These are phyloP conservation scores for Pseudonectria buxi DNA, from an alignment of 2,329 filamentous ascomycete genomes.

Conservation along the genomic window DNA sequence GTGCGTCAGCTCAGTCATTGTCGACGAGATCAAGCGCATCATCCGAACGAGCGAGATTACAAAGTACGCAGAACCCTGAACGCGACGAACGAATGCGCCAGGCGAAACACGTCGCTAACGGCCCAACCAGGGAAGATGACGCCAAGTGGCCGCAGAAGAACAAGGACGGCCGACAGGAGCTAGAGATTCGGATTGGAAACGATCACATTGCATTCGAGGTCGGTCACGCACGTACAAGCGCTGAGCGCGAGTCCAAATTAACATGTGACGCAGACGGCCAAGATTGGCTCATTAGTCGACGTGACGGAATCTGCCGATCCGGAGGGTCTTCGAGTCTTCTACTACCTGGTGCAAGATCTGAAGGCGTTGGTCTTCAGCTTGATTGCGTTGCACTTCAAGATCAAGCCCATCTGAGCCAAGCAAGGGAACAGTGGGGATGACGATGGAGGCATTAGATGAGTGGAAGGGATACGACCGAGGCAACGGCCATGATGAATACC, in stretches of 20 bases:
- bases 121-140: constrained; percentile 74
- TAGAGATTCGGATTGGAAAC: constrained; percentile 87
- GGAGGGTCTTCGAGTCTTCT: constrained; percentile 93
- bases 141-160: constrained; percentile 99
- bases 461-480: constrained; percentile 12
- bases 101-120: constrained; percentile 1
- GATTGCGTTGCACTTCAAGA: constrained; percentile 97
- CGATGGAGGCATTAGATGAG: constrained; percentile 1
- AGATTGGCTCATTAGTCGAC: constrained; percentile 94
- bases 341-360: constrained; percentile 95
- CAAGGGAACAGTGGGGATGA: background rate
- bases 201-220: constrained; percentile 99
- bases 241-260: constrained; percentile 5
- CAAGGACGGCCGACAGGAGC: constrained; percentile 93
- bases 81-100: background rate
- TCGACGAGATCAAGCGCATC: constrained; percentile 93
- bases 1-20: constrained; percentile 87
- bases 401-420: constrained; percentile 59
- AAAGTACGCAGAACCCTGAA: constrained; percentile 56
- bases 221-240: constrained; percentile 18
- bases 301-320: constrained; percentile 95
- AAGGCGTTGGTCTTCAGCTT: constrained; percentile 96
- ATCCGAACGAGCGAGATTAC: constrained; percentile 96
- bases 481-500: constrained; percentile 1
- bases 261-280: constrained; percentile 65